Evolutionary conservation across 2,329 filamentous ascomycete genomes (phyloP).

Genomic region (Epichloe scottii): DNA sequence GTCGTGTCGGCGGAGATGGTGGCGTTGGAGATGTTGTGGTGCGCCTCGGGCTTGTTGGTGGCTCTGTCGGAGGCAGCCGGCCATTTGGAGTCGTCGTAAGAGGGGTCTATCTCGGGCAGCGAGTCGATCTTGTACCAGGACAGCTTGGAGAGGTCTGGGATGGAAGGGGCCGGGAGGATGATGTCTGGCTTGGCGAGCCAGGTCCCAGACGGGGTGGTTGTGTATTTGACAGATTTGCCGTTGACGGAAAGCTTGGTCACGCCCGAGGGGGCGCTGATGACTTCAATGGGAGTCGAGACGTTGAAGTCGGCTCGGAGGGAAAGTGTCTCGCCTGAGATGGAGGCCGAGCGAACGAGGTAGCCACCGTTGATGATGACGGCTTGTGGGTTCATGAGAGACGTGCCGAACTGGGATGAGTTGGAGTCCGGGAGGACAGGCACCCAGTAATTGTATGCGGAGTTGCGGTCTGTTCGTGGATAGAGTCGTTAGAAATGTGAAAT

Average conservation of each 20-base stretch:
- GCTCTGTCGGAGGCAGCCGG: background rate
- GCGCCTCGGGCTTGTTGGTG: slow-evolving; percentile 28
- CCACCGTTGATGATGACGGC: slow-evolving; percentile 50
- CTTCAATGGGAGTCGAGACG: slow-evolving; percentile 43
- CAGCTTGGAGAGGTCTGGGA: slow-evolving; percentile 36
- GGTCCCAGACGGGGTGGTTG: slow-evolving; percentile 27
- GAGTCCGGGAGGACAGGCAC: slow-evolving; percentile 38
- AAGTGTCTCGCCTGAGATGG: slow-evolving; percentile 41
- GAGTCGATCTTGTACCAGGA: slow-evolving; percentile 60
- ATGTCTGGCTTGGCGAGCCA: slow-evolving; percentile 38
- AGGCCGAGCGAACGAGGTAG: slow-evolving; percentile 51
- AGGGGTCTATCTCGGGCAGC: slow-evolving; percentile 52
- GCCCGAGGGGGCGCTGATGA: slow-evolving; percentile 47
- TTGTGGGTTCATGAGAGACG: slow-evolving; percentile 21
- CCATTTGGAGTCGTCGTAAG: slow-evolving; percentile 62
- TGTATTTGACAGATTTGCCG: slow-evolving; percentile 23
- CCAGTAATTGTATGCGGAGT: slow-evolving; percentile 59
- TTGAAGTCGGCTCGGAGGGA: slow-evolving; percentile 62
- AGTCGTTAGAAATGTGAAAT: slow-evolving; percentile 1
- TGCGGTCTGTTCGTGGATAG: slow-evolving; percentile 34
- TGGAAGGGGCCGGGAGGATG: slow-evolving; percentile 30
- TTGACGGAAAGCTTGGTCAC: slow-evolving; percentile 34
- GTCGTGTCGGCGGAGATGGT: slow-evolving; percentile 43
- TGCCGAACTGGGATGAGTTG: slow-evolving; percentile 18
- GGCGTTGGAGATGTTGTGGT: slow-evolving; percentile 48